phyloP scores from a whole-genome alignment of 2,329 filamentous ascomycete species.

The Tolypocladium album region DNA sequence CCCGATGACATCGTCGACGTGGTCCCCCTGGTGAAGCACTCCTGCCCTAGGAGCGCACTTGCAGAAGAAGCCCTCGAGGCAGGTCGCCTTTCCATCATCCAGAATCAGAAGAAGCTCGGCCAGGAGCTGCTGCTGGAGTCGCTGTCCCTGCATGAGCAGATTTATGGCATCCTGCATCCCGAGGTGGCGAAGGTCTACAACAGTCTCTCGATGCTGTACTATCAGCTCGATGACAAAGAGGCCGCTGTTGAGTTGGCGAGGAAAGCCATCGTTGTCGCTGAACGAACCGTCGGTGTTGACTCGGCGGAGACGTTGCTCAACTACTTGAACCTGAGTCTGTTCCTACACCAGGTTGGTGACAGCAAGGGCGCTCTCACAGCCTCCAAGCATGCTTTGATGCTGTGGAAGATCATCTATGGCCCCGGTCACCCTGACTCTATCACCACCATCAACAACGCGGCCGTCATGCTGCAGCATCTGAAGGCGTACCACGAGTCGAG shows the following conservation, averaged over 20 bases:
- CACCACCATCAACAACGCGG: slow-evolving; percentile 96
- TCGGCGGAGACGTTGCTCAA: slow-evolving; percentile 87
- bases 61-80: slow-evolving; percentile 95
- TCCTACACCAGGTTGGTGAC: slow-evolving; percentile 86
- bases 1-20: slow-evolving; percentile 84
- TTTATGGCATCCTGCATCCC: slow-evolving; percentile 93
- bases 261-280: slow-evolving; percentile 92
- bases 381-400: slow-evolving; percentile 81
- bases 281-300: slow-evolving; percentile 88
- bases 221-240: slow-evolving; percentile 95
- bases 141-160: slow-evolving; percentile 91
- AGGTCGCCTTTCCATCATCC: slow-evolving; percentile 88
- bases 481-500: slow-evolving; percentile 93
- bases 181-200: slow-evolving; percentile 95
- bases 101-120: slow-evolving; percentile 89
- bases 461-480: slow-evolving; percentile 93
- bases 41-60: slow-evolving; percentile 77
- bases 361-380: slow-evolving; percentile 81
- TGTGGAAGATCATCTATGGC: slow-evolving; percentile 97
- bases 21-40: slow-evolving; percentile 92
- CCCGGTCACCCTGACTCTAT: slow-evolving; percentile 92
- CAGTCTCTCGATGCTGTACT: slow-evolving; percentile 89
- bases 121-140: slow-evolving; percentile 95
- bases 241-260: slow-evolving; percentile 89
- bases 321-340: slow-evolving; percentile 91